Evolutionary conservation across 169 alveolate genomes (phyloP), one percentile per base, ranked within the genome.

Genomic region (Cryptosporidium viatorum): DNA sequence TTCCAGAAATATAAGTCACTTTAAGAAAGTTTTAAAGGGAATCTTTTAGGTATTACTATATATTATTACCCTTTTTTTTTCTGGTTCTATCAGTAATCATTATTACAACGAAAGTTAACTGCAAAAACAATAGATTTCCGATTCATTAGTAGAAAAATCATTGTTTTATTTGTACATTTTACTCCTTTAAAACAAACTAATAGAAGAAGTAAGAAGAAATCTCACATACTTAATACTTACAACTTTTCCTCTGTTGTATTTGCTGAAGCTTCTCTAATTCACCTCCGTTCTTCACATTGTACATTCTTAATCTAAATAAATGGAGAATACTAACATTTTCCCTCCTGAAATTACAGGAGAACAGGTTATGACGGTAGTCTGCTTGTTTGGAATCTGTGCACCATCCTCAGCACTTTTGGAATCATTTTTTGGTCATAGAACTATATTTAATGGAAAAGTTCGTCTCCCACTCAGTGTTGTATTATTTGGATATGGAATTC

Each of bases 281-380:
- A 26, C 10, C 10, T 23, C 7, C 18, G 10, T 55, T 55, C 29
- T n/a, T 3, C 37, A 10, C 1, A n/a, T 16, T 55, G 8, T 55
- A 9, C 8, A 21, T 12, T 26, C 26, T 70, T 8, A 70, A 10
- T 70, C 8, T 48, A 10, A 29, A 65, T n/a, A 59, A 37, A 80
- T 80, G 89, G 75, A 59, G 52, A 59, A 43, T 10, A 33, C 16
- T 10, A 80, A 9, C 5, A 65, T 62, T 62, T 37, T 60, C 2
- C 75, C 89, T 60, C 74, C 89, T 12, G 89, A 80, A 60, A 62
- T 80, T 23, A 59, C 89, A 33, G 89, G 89, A 12, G 89, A 80
- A 29, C 75, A 62, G 35, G 89, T 80, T 48, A 80, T 80, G 89
- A 62, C 89, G 7, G 68, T 80, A 14, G 89, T 80, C 14, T 80